These are phyloP conservation scores for Ophiostoma pallidulum DNA, from an alignment of 2,329 filamentous ascomycete genomes.

Conservation along the genomic window DNA sequence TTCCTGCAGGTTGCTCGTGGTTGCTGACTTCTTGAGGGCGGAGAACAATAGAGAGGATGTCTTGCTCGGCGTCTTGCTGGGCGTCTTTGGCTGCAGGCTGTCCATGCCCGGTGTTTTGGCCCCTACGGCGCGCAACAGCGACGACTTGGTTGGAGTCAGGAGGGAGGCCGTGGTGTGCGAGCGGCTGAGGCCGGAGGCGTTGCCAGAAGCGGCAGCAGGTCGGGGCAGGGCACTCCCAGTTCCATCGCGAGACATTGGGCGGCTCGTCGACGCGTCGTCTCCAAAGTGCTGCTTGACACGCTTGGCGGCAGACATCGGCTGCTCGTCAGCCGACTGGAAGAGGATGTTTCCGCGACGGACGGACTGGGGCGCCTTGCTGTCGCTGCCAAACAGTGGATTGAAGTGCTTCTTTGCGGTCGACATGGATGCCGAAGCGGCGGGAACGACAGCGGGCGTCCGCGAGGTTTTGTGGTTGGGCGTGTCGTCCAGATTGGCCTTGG, in stretches of 20 bases:
- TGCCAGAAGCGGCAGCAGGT: conserved; percentile 15
- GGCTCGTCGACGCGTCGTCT: conserved; percentile 60
- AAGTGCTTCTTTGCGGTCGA: conserved; percentile 21
- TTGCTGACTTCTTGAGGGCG: conserved; percentile 42
- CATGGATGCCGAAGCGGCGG: neutral
- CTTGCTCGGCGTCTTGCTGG: conserved; percentile 45
- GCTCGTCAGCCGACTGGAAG: conserved; percentile 18
- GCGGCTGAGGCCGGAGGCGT: conserved; percentile 25
- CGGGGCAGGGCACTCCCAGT: conserved; percentile 35
- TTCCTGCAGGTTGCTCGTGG: conserved; percentile 33
- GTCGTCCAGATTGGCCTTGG: conserved; percentile 54
- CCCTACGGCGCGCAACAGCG: conserved; percentile 51
- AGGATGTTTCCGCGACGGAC: conserved; percentile 19
- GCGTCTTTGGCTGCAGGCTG: neutral
- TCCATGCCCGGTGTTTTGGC: conserved; percentile 38
- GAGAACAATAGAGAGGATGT: conserved; percentile 26
- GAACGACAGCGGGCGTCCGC: neutral
- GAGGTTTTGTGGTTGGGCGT: conserved; percentile 32
- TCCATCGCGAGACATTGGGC: conserved; percentile 46
- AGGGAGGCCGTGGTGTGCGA: conserved; percentile 46
- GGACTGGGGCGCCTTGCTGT: conserved; percentile 14
- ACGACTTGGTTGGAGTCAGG: conserved; percentile 71
- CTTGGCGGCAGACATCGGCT: conserved; percentile 48
- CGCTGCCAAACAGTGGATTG: conserved; percentile 19
- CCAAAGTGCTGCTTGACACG: conserved; percentile 56